Conservation (phyloP, 257 asterid species). For the Solanum chmielewskii region DNA sequence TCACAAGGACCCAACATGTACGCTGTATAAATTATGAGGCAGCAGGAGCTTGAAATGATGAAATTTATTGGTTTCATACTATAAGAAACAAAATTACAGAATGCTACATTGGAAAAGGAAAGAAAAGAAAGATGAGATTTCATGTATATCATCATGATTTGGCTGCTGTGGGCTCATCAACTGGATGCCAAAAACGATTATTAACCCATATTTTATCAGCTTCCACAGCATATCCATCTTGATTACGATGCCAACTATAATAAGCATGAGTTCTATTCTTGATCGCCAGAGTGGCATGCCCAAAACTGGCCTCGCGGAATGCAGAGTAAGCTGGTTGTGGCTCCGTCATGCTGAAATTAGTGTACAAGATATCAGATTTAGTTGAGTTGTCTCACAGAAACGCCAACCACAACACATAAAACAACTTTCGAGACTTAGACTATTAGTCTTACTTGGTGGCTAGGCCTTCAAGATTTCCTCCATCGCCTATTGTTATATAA, state of each 20-base stretch:
- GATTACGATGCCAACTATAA: constrained; percentile 77
- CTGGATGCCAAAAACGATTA: constrained; percentile 44
- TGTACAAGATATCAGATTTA: background rate
- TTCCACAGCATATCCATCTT: constrained; percentile 55
- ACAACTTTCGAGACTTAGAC: background rate
- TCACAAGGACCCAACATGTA: background rate
- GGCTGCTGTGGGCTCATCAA: constrained; percentile 39
- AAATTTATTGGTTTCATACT: background rate
- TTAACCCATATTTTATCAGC: constrained; percentile 73
- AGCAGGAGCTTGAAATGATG: background rate
- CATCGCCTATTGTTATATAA: constrained; percentile 56
- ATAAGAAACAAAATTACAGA: background rate
- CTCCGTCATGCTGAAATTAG: constrained; percentile 55
- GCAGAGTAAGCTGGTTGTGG: constrained; percentile 87
- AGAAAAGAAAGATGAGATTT: background rate
- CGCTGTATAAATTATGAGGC: background rate
- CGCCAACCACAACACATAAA: background rate
- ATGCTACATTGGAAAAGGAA: background rate
- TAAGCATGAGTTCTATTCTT: constrained; percentile 72
- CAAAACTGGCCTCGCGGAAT: constrained; percentile 80
- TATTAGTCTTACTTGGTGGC: constrained; percentile 34
- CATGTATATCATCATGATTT: background rate
- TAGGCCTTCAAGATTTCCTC: constrained; percentile 61
- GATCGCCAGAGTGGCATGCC: constrained; percentile 60
- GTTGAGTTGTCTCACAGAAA: background rate